phyloP scores from a whole-genome alignment of 805 yeast genomes.

The Candida silvatica region DNA sequence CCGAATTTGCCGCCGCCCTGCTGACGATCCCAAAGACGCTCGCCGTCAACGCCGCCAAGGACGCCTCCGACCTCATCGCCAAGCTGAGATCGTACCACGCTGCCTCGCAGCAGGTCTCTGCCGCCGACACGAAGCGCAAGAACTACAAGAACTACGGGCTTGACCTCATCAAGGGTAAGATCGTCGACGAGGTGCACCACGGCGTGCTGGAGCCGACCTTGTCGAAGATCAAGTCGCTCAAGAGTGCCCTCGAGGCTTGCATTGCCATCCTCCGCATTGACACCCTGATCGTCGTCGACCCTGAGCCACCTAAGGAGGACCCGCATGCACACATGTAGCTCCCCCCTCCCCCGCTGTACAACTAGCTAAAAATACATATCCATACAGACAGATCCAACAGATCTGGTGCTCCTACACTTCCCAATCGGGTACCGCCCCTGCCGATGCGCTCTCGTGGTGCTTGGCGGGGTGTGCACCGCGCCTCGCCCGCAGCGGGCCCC shows the following conservation, averaged over 20 bases:
- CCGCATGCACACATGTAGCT: too few relatives aligned
- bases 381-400: too few relatives aligned
- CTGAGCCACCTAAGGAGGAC: conserved; percentile 88
- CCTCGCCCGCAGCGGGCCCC: too few relatives aligned
- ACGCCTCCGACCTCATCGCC: conserved; percentile 89
- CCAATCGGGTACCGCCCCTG: too few relatives aligned
- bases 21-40: conserved; percentile 92
- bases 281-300: conserved; percentile 96
- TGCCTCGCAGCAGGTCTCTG: conserved; percentile 80
- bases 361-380: too few relatives aligned
- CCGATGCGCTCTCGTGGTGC: too few relatives aligned
- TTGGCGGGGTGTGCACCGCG: too few relatives aligned
- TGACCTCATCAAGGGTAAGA: conserved; percentile 84
- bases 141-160: conserved; percentile 87
- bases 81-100: conserved; percentile 95
- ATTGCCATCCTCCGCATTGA: conserved; percentile 95
- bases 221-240: conserved; percentile 84
- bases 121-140: conserved; percentile 77
- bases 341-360: too few relatives aligned
- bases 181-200: conserved; percentile 71
- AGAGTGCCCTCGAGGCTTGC: conserved; percentile 97
- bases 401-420: too few relatives aligned
- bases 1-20: conserved; percentile 90
- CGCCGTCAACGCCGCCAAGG: conserved; percentile 97
- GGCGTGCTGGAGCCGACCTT: conserved; percentile 97